Evolutionary conservation across 2,329 filamentous ascomycete genomes (phyloP).

Genomic region (Hypoxylon sp.): DNA sequence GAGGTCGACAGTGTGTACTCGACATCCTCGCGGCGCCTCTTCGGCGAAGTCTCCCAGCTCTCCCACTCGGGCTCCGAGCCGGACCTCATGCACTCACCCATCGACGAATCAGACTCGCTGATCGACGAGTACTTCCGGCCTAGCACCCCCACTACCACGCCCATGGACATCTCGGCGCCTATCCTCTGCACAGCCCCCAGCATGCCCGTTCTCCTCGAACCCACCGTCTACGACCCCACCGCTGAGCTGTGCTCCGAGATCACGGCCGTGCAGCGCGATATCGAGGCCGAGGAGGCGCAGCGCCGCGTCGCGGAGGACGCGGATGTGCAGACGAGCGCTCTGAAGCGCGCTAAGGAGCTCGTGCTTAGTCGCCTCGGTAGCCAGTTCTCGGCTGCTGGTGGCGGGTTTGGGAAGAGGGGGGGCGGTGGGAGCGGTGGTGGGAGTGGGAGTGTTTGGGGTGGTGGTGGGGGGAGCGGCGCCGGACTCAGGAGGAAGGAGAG

Average conservation of each 20-base stretch:
- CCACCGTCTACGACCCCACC: slow-evolving; percentile 69
- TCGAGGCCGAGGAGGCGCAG: slow-evolving; percentile 70
- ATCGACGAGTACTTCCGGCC: slow-evolving; percentile 54
- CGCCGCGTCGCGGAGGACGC: slow-evolving; percentile 71
- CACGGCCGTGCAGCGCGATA: slow-evolving; percentile 70
- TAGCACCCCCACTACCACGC: slow-evolving; percentile 47
- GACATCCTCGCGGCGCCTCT: slow-evolving; percentile 50
- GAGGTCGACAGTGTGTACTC: slow-evolving; percentile 53
- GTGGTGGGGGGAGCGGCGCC: slow-evolving; percentile 51
- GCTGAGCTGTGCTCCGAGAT: slow-evolving; percentile 62
- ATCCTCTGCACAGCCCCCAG: slow-evolving; percentile 64
- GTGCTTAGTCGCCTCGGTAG: slow-evolving; percentile 71
- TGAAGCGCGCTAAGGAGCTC: slow-evolving; percentile 72
- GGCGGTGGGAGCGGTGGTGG: slow-evolving; percentile 37
- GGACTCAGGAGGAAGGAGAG: slow-evolving; percentile 49
- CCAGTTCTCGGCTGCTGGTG: slow-evolving; percentile 59
- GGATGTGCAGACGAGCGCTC: slow-evolving; percentile 66
- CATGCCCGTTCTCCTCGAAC: slow-evolving; percentile 67
- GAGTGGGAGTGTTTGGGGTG: slow-evolving; percentile 51
- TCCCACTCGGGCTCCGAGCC: slow-evolving; percentile 50
- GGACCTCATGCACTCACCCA: slow-evolving; percentile 53
- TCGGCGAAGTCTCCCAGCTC: slow-evolving; percentile 51
- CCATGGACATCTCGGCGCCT: slow-evolving; percentile 63
- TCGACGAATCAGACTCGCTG: slow-evolving; percentile 50
- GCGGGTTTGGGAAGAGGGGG: slow-evolving; percentile 51